Evolutionary conservation across 768 basidiomycete genomes (phyloP).

Genomic region (Tylopilus sp.): DNA sequence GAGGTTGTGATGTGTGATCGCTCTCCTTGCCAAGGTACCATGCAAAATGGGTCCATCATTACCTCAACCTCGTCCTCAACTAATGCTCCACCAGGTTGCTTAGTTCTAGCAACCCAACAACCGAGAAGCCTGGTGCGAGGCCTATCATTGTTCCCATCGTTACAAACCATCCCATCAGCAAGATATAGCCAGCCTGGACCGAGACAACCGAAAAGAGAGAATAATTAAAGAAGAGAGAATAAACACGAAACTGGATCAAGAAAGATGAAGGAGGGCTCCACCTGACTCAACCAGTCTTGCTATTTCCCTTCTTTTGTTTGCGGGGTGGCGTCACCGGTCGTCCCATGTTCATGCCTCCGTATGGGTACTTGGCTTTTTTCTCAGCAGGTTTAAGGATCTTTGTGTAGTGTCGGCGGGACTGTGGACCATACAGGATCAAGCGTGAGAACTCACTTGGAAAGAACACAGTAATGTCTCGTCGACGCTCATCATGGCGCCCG

Average conservation of each 20-base stretch:
- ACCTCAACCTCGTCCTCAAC: slow-evolving; percentile 12
- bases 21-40: slow-evolving; percentile 22
- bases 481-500: slow-evolving; percentile 99
- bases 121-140: slow-evolving; percentile 10
- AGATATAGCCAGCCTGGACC: slow-evolving; percentile 26
- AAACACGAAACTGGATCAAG: slow-evolving; percentile 28
- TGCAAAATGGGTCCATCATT: slow-evolving; percentile 23
- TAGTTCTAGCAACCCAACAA: slow-evolving; percentile 10
- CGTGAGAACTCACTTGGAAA: slow-evolving; percentile 73
- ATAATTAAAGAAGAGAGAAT: slow-evolving; percentile 28
- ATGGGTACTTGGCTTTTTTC: slow-evolving; percentile 94
- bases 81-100: slow-evolving; percentile 12
- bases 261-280: slow-evolving; percentile 25
- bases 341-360: slow-evolving; percentile 82
- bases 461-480: slow-evolving; percentile 97
- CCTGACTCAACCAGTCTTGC: slow-evolving; percentile 52
- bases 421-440: background rate
- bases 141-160: slow-evolving; percentile 18
- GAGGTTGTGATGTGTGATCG: slow-evolving; percentile 21
- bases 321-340: slow-evolving; percentile 93
- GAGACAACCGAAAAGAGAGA: slow-evolving; percentile 24
- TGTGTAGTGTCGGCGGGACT: background rate
- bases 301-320: slow-evolving; percentile 96
- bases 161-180: slow-evolving; percentile 23
- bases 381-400: slow-evolving; percentile 99